These are phyloP conservation scores for Agrocybe praecox DNA, from an alignment of 768 basidiomycete genomes.

Conservation along the genomic window DNA sequence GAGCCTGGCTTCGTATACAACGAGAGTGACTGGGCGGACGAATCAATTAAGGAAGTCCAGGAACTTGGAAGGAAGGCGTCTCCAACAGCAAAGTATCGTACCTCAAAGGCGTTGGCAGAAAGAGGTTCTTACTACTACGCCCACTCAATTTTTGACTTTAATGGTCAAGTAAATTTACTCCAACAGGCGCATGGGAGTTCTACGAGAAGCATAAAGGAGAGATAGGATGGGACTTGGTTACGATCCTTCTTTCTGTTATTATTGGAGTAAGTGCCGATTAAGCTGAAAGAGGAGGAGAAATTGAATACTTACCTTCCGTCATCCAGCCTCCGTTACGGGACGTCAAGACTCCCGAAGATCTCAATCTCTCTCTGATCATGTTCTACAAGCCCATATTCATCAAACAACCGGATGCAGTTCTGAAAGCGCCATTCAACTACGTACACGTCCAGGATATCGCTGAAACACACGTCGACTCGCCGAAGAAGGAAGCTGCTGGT, in stretches of 20 bases:
- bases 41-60: no score
- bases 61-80: no score
- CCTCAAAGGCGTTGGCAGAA: no score
- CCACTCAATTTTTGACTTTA: no score
- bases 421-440: slow-evolving; percentile 28
- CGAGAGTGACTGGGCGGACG: no score
- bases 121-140: no score
- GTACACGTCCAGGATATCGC: slow-evolving; percentile 59
- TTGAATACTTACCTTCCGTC: no score
- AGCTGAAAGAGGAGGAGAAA: no score
- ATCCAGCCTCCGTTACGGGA: slow-evolving; percentile 28
- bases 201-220: slow-evolving; percentile 41
- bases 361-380: neutral
- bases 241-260: slow-evolving; percentile 50
- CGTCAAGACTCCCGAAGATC: slow-evolving; percentile 30
- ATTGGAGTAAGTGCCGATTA: slow-evolving; percentile 16
- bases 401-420: slow-evolving; percentile 14
- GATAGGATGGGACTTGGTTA: slow-evolving; percentile 51
- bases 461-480: slow-evolving; percentile 51
- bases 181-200: slow-evolving; percentile 41
- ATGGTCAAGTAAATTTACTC: no score
- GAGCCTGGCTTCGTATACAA: no score
- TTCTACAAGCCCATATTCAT: slow-evolving; percentile 27
- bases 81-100: no score
- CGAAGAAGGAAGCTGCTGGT: slow-evolving; percentile 53